phyloP scores from a whole-genome alignment of 148 eudicot genomes.

The Selenicereus undatus region DNA sequence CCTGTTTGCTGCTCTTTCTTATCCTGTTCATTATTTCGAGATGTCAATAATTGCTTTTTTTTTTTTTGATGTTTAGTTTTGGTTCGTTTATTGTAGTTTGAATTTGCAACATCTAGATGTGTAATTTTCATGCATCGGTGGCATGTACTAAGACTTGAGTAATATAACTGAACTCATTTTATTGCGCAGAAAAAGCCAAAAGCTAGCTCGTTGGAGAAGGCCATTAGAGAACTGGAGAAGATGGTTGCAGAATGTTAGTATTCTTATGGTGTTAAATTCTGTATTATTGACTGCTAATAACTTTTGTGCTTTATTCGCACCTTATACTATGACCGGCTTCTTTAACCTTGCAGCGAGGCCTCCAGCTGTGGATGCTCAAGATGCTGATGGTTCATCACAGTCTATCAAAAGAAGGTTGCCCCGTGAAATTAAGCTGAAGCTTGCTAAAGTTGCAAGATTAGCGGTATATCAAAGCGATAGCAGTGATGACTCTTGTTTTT shows the following conservation, averaged over 20 bases:
- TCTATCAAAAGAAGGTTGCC: conserved; percentile 85
- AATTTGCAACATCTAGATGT: background rate
- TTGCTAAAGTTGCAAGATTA: conserved; percentile 91
- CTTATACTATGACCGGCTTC: conserved; percentile 5
- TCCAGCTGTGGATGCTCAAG: conserved; percentile 57
- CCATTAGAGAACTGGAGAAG: conserved; percentile 87
- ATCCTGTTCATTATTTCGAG: too few species aligned
- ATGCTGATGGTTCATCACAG: conserved; percentile 73
- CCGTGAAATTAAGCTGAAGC: conserved; percentile 84
- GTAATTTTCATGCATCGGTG: background rate
- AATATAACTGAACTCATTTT: background rate
- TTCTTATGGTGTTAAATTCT: conserved; percentile 10
- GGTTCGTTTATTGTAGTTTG: too few species aligned
- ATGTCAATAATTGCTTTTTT: too few species aligned
- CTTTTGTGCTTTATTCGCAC: background rate
- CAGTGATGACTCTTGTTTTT: background rate
- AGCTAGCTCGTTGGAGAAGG: conserved; percentile 72
- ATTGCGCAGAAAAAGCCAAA: conserved; percentile 65
- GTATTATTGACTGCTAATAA: conserved; percentile 2
- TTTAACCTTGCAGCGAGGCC: conserved; percentile 64
- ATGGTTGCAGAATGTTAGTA: conserved; percentile 90
- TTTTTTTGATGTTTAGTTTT: too few species aligned
- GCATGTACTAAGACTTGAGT: background rate
- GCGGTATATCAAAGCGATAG: conserved; percentile 47
- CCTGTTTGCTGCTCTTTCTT: too few species aligned